Base-by-base conservation (phyloP, 306 rosid genomes). In the Castanea sativa region DNA sequence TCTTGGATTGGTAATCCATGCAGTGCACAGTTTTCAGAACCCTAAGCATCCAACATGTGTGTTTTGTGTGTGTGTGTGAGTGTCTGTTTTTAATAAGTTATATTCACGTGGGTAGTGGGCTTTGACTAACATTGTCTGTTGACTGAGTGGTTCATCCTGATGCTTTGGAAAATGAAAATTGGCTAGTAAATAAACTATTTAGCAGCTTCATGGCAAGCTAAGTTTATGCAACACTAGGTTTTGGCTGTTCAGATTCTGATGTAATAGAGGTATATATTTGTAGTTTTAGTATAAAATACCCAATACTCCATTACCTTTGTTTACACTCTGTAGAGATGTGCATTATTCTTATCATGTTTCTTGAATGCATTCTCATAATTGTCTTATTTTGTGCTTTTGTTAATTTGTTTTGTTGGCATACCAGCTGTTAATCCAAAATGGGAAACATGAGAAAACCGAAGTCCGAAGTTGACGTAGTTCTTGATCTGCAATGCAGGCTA, bases 401-500 rank as follows among this genome's bases (percentile, higher is more conserved):
- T 18, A 13, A 16, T 15, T 32, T 6, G 5, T 64, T 30, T 16
- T 30, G 43, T 64, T 64, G 41, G 69, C 6, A 29, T 29, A 29
- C 69, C 11, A 0, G 69, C 30, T 63, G 30, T 63, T 11, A 63
- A 38, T 38, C 11, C 45, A 38, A 38, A 38, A 7, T 38, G 15
- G 53, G 16, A 49, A 49, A 49, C 53, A 49, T 38, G 45, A 49
- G 4, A 49, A 13, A 10, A 49, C 53, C 53, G 11, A 49, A 10
- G 7, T 30, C 70, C 43, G 1, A 30, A 64, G 71, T 9, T 67
- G 71, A 32, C 51, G 14, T 67, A 33, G 71, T 32, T 67, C 51
- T 32, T 32, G 14, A 33, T 67, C 51, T 70, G 6, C 64, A 74
- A 43, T n/a, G 43, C 61, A 78, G 76, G 70, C 19, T n/a, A n/a